Base-by-base conservation (phyloP, 306 rosid genomes). In the Prinsepia uniflora region DNA sequence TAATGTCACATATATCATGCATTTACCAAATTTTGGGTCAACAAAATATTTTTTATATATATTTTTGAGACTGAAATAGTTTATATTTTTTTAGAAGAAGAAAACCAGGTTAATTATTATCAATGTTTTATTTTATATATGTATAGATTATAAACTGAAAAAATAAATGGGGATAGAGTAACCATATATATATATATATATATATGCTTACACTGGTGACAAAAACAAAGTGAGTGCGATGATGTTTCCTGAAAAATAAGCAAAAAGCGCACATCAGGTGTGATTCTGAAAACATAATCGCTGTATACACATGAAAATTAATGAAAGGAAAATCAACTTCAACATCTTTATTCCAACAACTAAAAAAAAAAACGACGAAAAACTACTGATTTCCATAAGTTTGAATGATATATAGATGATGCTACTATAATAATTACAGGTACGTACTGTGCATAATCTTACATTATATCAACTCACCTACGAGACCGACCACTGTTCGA, bases 191-290 rank as follows among this genome's bases (percentile, higher is more conserved):
- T 24, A 24, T 24, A 24, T 24, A 24, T 24, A 24, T 24, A 24
- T 24, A 24, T 24, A 24, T 63, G 48, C 96, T 91, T 91, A 94
- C 99, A 82, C 68, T 1, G 96, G 97, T 15, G 96, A 87, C 78
- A 89, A 54, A 82, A 94, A 94, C 86, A 91, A 46, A 84, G 76
- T 81, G 68, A 83, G 83, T 0, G 99, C 66, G 75, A 87, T 94
- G 55, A 85, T 44, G 79, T 94, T 94, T 80, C 99, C 99, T 95
- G 97, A n/a, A 46, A 83, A 67, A 73, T 22, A 67, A 71, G 43
- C 62, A 70, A 62, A 67, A 73, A 14, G 10, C 64, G 36, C 34
- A 48, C 12, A 67, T 34, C n/a, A 57, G 15, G 44, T 72, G 17
- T 59, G n/a, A 48, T 2, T 78, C 20, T 22, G 34, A 52, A 22